phyloP scores from a whole-genome alignment of 108 stramenopile genomes.

The Nannochloropsis gaditana region DNA sequence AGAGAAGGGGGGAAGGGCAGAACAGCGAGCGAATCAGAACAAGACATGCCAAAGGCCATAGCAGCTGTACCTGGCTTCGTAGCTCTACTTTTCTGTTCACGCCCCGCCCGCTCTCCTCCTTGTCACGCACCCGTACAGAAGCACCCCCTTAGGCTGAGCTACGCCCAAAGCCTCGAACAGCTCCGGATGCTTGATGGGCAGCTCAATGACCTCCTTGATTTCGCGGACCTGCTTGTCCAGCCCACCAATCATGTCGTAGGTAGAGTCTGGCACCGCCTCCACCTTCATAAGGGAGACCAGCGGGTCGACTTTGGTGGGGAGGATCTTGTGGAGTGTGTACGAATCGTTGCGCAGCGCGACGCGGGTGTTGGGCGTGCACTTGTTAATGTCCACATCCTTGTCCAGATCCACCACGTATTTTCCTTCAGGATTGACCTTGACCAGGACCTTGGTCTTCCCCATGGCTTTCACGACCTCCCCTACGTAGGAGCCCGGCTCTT shows the following conservation, averaged over 20 bases:
- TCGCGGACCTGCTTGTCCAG: conserved; percentile 98
- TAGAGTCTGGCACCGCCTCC: conserved; percentile 98
- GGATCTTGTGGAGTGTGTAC: conserved; percentile 94
- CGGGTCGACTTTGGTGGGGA: conserved; percentile 99
- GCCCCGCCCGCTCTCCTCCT: background rate
- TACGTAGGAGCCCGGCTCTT: conserved; percentile 95
- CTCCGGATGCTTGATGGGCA: conserved; percentile 99
- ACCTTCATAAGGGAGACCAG: conserved; percentile 98
- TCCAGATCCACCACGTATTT: conserved; percentile 98
- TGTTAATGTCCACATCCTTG: conserved; percentile 91
- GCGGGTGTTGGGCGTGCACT: conserved; percentile 92
- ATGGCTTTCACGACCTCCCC: conserved; percentile 99
- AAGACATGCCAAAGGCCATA: background rate
- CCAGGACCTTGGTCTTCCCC: conserved; percentile 93
- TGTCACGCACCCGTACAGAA: conserved; percentile 76
- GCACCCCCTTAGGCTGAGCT: conserved; percentile 88
- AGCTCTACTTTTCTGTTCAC: background rate
- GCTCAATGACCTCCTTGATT: conserved; percentile 99
- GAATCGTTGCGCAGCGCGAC: conserved; percentile 97
- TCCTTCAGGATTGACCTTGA: conserved; percentile 97
- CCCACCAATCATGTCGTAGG: conserved; percentile 99
- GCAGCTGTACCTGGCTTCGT: background rate
- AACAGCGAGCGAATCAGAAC: background rate
- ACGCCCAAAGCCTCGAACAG: conserved; percentile 96
- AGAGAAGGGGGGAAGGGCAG: background rate